A percentile compares a stretch with the other conserved stretches of the same genome.
Conservation (phyloP, 2,329 filamentous ascomycete species). For the Ceratocystis harringtonii region DNA sequence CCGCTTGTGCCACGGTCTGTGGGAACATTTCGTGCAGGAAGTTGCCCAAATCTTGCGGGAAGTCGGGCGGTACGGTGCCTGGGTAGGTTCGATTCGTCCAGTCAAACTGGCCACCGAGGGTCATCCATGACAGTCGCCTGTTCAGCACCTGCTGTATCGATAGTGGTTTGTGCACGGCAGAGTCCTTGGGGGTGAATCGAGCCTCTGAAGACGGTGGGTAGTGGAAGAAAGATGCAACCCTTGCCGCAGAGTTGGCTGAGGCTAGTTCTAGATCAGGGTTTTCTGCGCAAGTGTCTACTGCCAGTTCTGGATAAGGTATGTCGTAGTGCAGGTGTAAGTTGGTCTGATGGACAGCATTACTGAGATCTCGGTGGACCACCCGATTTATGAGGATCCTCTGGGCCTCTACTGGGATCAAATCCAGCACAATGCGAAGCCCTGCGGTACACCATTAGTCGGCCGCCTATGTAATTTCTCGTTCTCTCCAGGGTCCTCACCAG, state of each 20-base stretch:
- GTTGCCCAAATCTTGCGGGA: slow-evolving; percentile 56
- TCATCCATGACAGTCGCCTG: slow-evolving; percentile 81
- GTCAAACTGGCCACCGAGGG: slow-evolving; percentile 88
- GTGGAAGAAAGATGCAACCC: slow-evolving; percentile 37
- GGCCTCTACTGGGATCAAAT: slow-evolving; percentile 51
- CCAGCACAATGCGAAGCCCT: slow-evolving; percentile 70
- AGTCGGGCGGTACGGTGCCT: slow-evolving; percentile 46
- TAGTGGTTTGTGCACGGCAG: slow-evolving; percentile 58
- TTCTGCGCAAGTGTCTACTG: slow-evolving; percentile 18
- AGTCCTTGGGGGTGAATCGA: slow-evolving; percentile 52
- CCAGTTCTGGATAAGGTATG: slow-evolving; percentile 39
- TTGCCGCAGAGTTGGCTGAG: slow-evolving; percentile 18
- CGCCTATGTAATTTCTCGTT: not conserved
- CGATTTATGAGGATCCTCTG: slow-evolving; percentile 57
- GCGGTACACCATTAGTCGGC: slow-evolving; percentile 5
- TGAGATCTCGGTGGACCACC: slow-evolving; percentile 63
- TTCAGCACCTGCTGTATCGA: slow-evolving; percentile 54
- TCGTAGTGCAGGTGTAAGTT: slow-evolving; percentile 79
- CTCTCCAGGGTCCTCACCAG: slow-evolving; percentile 37
- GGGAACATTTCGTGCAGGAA: slow-evolving; percentile 61
- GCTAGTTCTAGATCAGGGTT: slow-evolving; percentile 18
- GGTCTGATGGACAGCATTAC: slow-evolving; percentile 59
- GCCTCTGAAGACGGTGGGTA: slow-evolving; percentile 36
- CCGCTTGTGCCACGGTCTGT: slow-evolving; percentile 64
- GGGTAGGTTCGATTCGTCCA: slow-evolving; percentile 85